Base-by-base conservation (phyloP, 2,329 filamentous ascomycete genomes). In the Sporothrix brunneoviolacea region DNA sequence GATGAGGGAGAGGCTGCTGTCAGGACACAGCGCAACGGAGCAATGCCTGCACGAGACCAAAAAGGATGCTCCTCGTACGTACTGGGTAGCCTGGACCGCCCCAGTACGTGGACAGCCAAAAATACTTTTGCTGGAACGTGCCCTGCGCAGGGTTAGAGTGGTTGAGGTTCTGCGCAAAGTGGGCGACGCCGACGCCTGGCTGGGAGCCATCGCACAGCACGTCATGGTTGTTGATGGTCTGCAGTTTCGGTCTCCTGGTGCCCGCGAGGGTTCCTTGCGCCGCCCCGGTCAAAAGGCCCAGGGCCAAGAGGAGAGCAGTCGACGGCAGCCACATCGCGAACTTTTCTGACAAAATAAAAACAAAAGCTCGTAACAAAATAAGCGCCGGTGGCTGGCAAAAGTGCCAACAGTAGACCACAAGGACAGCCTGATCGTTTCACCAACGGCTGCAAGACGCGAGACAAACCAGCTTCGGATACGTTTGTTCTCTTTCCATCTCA, bases 111-210 rank as follows among this genome's bases (percentile, higher is more conserved):
- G 38, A 40, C n/a, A 32, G 33, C 52, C 52, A 53, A 21, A 45
- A 51, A 32, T 51, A 49, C 27, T 41, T 48, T 27, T 53, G 54
- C 13, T 27, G 18, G 35, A 53, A 55, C 3, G 28, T 51, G 22
- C 53, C 48, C 27, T 44, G 40, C 5, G 22, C 1, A 3, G 38
- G 37, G 13, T 37, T 12, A 2, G 39, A 47, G 36, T 53, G 54
- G 24, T 55, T 46, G 36, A 51, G 22, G 10, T 15, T 21, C 53
- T 55, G 53, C 2, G 32, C 38, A 37, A 55, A 55, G 38, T 48
- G 45, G 30, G 12, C 48, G 5, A 40, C 28, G 12, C 52, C 44
- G 13, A 40, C 27, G 30, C 32, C 32, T 7, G 48, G 46, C 10
- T 46, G 22, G 4, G 41, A 37, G 32, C 40, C 21, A 30, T 47